Evolutionary conservation across 179 eudicot genomes (phyloP).

Genomic region (Sideroxylon spinosum): DNA sequence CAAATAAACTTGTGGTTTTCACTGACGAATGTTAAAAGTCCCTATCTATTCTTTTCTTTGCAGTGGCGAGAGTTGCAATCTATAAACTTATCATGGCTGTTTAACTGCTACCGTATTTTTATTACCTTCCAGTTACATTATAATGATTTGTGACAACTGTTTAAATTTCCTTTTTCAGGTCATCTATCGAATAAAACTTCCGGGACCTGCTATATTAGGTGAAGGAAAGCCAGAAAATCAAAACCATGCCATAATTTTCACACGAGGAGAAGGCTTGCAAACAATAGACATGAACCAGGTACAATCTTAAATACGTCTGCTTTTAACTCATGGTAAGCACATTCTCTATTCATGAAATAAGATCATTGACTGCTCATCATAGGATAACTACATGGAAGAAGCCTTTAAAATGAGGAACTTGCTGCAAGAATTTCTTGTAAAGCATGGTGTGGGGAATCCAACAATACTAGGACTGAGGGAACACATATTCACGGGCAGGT

Average conservation of each 20-base stretch:
- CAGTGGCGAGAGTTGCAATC: too few species aligned
- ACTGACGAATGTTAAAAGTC: too few species aligned
- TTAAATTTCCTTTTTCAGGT: constrained; percentile 40
- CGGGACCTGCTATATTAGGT: constrained; percentile 91
- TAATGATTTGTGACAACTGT: constrained; percentile 2
- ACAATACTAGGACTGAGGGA: constrained; percentile 97
- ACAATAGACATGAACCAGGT: constrained; percentile 99
- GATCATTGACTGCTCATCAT: constrained; percentile 2
- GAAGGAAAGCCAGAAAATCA: constrained; percentile 99
- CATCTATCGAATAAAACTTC: constrained; percentile 86
- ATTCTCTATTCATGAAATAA: neutral
- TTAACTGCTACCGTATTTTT: too few species aligned
- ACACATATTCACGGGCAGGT: constrained; percentile 99
- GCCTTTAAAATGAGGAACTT: constrained; percentile 98
- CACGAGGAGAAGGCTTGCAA: constrained; percentile 99
- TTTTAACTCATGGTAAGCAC: neutral
- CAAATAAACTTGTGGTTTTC: too few species aligned
- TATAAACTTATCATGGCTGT: too few species aligned
- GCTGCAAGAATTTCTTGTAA: constrained; percentile 82
- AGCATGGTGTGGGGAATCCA: constrained; percentile 81
- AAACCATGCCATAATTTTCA: constrained; percentile 94
- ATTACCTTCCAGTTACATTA: too few species aligned
- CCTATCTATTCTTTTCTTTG: too few species aligned
- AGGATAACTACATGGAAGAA: constrained; percentile 99
- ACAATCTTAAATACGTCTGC: neutral